A percentile compares a stretch with the other conserved stretches of the same genome.
Evolutionary conservation across 805 yeast genomes (phyloP).

Genomic region (Starmera quercuum): DNA sequence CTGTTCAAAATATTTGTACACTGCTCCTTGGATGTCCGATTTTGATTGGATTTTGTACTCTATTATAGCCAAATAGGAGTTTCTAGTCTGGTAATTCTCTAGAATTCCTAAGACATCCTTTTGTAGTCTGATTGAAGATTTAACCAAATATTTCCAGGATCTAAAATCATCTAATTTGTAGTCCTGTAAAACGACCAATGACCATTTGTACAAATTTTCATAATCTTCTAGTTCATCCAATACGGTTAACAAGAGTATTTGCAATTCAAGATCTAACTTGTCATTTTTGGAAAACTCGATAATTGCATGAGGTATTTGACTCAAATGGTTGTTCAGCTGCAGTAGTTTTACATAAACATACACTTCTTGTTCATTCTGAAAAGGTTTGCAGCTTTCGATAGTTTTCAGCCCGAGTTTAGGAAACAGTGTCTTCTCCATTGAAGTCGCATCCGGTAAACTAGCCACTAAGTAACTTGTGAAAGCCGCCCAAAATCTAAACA

Average conservation of each 20-base stretch:
- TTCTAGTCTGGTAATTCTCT: constrained; percentile 36
- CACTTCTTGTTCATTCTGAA: constrained; percentile 53
- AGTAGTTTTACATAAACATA: constrained; percentile 51
- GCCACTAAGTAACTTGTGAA: constrained; percentile 40
- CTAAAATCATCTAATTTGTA: constrained; percentile 65
- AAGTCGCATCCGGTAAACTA: constrained; percentile 23
- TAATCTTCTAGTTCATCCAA: constrained; percentile 35
- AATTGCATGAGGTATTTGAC: constrained; percentile 27
- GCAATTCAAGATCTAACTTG: constrained; percentile 53
- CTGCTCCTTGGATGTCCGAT: constrained; percentile 17
- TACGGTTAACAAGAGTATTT: constrained; percentile 42
- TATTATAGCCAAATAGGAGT: constrained; percentile 46
- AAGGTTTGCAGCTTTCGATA: constrained; percentile 44
- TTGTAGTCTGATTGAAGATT: constrained; percentile 32
- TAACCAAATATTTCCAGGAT: constrained; percentile 55
- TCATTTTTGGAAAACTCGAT: constrained; percentile 24
- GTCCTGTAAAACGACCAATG: constrained; percentile 34
- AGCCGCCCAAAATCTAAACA: constrained; percentile 47
- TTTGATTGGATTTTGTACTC: constrained; percentile 28
- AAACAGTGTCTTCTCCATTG: constrained; percentile 42
- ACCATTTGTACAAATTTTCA: constrained; percentile 32
- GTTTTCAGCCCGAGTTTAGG: constrained; percentile 56
- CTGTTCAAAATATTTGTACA: constrained; percentile 28
- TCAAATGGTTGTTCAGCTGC: constrained; percentile 25
- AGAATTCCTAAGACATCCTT: constrained; percentile 28